Evolutionary conservation across 805 yeast species (phyloP), one percentile per base, ranked within the genome.

Genomic region (Candida namnaoensis): DNA sequence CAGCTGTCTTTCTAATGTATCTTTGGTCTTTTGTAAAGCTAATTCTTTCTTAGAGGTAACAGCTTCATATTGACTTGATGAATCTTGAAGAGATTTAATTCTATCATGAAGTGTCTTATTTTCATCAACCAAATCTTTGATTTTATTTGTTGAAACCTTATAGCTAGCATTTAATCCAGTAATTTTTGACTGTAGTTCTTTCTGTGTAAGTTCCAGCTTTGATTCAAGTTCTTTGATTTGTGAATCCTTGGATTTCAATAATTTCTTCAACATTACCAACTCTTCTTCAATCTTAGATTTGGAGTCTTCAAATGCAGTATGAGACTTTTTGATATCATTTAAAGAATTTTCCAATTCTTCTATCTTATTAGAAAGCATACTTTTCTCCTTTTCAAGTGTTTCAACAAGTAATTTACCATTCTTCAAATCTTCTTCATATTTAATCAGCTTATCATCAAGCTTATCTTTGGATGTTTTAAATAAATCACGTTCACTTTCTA

Each of bases 51-150:
- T 49, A 15, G 56, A 50, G 15, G 71, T 48, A 7, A 63, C 61
- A 5, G 56, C 54, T 30, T 55, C 65, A 36, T 63, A 56, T 37
- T 62, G 66, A 2, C 57, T 45, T 7, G 66, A 57, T 2, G 71
- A 63, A 15, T 56, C 56, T 39, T 65, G 67, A 15, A 67, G 52
- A 7, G 56, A 44, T 9, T 59, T 57, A n/a, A 78, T 40, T 42
- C 70, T 66, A 8, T 51, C 53, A 33, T 68, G 58, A 14, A 76
- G 52, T n/a, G 53, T 59, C 26, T 58, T 58, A 47, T 76, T 77
- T 44, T 73, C 82, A 4, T 59, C 60, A 1, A 68, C 53, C 24
- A 71, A 52, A 5, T 62, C 57, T 38, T 63, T 56, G 14, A 73
- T 49, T 32, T 66, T 60, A 28, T 55, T 57, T 44, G 61, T 61